These are phyloP conservation scores for Backusella westeae DNA, from an alignment of 192 early-diverging fungal genomes.

Conservation along the genomic window DNA sequence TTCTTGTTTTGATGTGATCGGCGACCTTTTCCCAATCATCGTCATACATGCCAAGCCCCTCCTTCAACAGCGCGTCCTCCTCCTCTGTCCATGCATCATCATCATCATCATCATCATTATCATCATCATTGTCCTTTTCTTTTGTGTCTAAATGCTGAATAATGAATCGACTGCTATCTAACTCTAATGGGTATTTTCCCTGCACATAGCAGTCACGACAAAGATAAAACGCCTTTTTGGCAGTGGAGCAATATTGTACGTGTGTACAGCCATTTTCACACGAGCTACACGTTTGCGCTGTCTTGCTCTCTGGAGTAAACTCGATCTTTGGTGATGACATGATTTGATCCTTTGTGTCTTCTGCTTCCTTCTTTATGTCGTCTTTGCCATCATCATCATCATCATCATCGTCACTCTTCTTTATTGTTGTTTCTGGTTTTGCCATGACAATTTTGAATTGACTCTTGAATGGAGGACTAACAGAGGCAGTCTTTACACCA, in stretches of 20 bases:
- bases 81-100: slow-evolving; percentile 81
- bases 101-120: slow-evolving; percentile 53
- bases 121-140: slow-evolving; percentile 53
- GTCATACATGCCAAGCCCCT: slow-evolving; percentile 90
- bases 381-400: neutral
- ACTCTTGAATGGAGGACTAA: slow-evolving; percentile 89
- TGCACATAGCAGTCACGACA: slow-evolving; percentile 19
- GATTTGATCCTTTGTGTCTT: neutral
- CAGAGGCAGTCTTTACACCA: slow-evolving; percentile 78
- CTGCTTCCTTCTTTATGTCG: neutral
- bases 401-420: too few species aligned
- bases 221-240: neutral
- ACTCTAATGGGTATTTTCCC: slow-evolving; percentile 19
- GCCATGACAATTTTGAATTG: slow-evolving; percentile 43
- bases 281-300: neutral
- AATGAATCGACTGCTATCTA: slow-evolving; percentile 8
- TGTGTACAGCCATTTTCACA: slow-evolving; percentile 7
- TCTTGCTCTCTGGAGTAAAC: neutral
- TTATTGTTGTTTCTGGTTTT: neutral
- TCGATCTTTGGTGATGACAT: neutral
- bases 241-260: neutral
- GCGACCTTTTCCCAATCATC: slow-evolving; percentile 94
- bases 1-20: slow-evolving; percentile 88
- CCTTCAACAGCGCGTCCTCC: slow-evolving; percentile 83
- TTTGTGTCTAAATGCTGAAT: slow-evolving; percentile 41